Conservation (phyloP, 345 rosid genomes). For the Brassica napus region DNA sequence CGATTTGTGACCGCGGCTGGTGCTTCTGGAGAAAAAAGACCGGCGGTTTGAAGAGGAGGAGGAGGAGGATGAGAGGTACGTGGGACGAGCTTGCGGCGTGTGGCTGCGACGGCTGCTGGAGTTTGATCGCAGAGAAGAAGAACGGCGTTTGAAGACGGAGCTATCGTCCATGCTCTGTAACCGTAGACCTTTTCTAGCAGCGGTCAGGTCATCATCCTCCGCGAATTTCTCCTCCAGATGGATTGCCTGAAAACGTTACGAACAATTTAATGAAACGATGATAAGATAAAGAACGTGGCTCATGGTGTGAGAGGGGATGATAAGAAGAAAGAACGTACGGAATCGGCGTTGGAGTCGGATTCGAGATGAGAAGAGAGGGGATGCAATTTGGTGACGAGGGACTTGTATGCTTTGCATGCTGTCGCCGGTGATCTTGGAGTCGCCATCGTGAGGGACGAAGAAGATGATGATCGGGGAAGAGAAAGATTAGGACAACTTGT, state of each 20-base stretch:
- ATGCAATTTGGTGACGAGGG: constrained; percentile 54
- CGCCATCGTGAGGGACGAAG: constrained; percentile 42
- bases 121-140: constrained; percentile 41
- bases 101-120: constrained; percentile 46
- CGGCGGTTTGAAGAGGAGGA: constrained; percentile 34
- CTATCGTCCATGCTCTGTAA: constrained; percentile 50
- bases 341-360: constrained; percentile 36
- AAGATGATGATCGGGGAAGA: constrained; percentile 8
- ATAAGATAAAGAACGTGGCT: too few species aligned
- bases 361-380: constrained; percentile 43
- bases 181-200: constrained; percentile 40
- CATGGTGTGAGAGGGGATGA: not conserved
- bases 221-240: constrained; percentile 36
- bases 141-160: constrained; percentile 39
- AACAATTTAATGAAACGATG: not conserved
- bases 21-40: constrained; percentile 18
- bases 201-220: constrained; percentile 35
- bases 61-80: constrained; percentile 42
- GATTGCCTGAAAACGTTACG: constrained; percentile 11
- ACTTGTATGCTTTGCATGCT: constrained; percentile 64
- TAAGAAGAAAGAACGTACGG: constrained; percentile 13
- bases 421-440: constrained; percentile 43
- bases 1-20: constrained; percentile 38
- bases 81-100: constrained; percentile 50
- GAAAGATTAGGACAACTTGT: constrained; percentile 7